phyloP scores from a whole-genome alignment of 257 asterid genomes.

The Capsicum rhomboideum region DNA sequence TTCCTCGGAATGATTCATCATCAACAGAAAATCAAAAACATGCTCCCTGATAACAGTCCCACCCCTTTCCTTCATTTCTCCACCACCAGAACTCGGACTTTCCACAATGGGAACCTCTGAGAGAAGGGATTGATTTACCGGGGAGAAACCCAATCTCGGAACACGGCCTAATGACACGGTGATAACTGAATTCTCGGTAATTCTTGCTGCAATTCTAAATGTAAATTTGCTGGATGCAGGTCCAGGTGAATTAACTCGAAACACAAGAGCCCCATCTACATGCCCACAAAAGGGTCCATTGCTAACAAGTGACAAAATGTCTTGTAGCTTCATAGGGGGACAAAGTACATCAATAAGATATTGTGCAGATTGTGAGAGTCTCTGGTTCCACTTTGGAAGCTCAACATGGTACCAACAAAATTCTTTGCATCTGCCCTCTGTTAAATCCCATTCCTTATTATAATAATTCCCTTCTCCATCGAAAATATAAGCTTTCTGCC shows the following conservation, averaged over 20 bases:
- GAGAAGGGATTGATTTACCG: constrained; percentile 52
- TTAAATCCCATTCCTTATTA: constrained; percentile 87
- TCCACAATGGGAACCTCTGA: constrained; percentile 83
- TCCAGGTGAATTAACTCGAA: constrained; percentile 92
- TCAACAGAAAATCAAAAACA: constrained; percentile 68
- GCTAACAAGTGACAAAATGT: constrained; percentile 83
- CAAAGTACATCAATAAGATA: constrained; percentile 81
- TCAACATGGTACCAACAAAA: constrained; percentile 99
- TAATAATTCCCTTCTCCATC: constrained; percentile 84
- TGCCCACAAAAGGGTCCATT: constrained; percentile 90
- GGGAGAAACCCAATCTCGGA: constrained; percentile 83
- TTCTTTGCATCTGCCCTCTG: constrained; percentile 68
- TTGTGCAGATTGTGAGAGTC: constrained; percentile 71
- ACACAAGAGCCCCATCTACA: constrained; percentile 94
- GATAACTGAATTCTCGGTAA: constrained; percentile 79
- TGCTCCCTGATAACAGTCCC: constrained; percentile 77
- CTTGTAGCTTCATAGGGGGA: constrained; percentile 94
- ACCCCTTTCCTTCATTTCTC: constrained; percentile 35
- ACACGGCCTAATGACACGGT: constrained; percentile 93
- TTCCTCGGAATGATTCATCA: constrained; percentile 91
- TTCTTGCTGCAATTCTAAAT: constrained; percentile 74
- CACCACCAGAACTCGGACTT: constrained; percentile 25
- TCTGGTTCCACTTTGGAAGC: constrained; percentile 84
- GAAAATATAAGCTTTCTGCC: constrained; percentile 71
- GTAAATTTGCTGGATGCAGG: constrained; percentile 77